These are phyloP conservation scores for Psidium friedrichsthalianum DNA, from an alignment of 345 rosid species.

Conservation along the genomic window DNA sequence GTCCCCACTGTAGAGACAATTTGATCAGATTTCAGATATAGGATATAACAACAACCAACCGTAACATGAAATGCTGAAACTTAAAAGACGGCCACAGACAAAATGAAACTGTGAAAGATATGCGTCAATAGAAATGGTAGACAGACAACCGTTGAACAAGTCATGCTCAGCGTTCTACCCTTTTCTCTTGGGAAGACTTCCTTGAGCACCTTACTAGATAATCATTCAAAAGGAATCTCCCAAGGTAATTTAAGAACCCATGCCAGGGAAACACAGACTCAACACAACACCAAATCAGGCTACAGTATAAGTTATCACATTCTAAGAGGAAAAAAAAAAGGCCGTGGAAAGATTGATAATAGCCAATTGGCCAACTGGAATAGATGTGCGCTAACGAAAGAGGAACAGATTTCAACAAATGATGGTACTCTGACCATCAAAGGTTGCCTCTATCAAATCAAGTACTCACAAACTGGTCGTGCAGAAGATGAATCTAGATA, in stretches of 20 bases:
- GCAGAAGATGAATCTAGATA: neutral
- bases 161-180: neutral
- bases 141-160: neutral
- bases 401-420: neutral
- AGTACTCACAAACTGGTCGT: neutral
- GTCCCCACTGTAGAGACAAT: slow-evolving; percentile 63
- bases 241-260: neutral
- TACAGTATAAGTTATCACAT: neutral
- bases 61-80: neutral
- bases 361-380: neutral
- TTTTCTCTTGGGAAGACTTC: neutral
- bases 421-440: neutral
- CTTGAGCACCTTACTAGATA: neutral
- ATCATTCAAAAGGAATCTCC: neutral
- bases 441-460: neutral
- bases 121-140: neutral
- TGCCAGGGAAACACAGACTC: neutral
- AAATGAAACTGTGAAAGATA: neutral
- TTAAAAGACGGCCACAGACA: neutral
- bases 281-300: neutral
- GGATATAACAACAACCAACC: neutral
- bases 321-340: neutral
- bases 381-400: neutral
- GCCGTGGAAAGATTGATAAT: neutral
- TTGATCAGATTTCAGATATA: neutral